Evolutionary conservation across 148 eudicot genomes (phyloP).

Genomic region (Fallopia convolvulus): DNA sequence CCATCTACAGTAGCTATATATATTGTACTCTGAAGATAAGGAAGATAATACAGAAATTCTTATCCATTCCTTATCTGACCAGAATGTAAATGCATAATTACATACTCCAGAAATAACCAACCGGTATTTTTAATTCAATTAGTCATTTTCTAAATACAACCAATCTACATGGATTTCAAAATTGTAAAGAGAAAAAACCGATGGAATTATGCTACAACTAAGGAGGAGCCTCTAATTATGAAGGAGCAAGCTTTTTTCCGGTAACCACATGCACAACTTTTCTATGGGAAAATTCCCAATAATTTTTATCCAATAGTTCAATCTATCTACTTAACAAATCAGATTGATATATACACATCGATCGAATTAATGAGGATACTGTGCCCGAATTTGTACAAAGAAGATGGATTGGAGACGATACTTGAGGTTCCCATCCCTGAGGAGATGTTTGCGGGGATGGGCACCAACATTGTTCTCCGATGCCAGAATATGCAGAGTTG

Average conservation of each 20-base stretch:
- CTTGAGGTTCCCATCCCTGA: too few relatives aligned
- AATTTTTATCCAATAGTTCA: neutral
- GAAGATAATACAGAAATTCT: too few relatives aligned
- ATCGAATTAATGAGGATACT: slow-evolving; percentile 52
- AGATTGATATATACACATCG: neutral
- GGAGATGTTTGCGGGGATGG: slow-evolving; percentile 60
- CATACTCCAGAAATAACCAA: neutral
- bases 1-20: too few relatives aligned
- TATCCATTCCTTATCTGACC: too few relatives aligned
- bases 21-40: too few relatives aligned
- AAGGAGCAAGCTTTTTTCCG: neutral
- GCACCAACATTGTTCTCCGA: slow-evolving; percentile 47
- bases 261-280: neutral
- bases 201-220: neutral
- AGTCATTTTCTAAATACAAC: neutral
- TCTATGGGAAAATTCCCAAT: neutral
- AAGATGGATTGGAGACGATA: slow-evolving; percentile 11
- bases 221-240: neutral
- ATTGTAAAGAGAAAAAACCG: neutral
- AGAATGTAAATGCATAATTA: too few relatives aligned
- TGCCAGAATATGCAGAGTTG: slow-evolving; percentile 87
- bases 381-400: slow-evolving; percentile 81
- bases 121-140: neutral
- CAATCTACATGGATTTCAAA: neutral
- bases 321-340: neutral